Evolutionary conservation across 2,329 filamentous ascomycete species (phyloP), one percentile per base, ranked within the genome.

Genomic region (Fusarium subtropicale): DNA sequence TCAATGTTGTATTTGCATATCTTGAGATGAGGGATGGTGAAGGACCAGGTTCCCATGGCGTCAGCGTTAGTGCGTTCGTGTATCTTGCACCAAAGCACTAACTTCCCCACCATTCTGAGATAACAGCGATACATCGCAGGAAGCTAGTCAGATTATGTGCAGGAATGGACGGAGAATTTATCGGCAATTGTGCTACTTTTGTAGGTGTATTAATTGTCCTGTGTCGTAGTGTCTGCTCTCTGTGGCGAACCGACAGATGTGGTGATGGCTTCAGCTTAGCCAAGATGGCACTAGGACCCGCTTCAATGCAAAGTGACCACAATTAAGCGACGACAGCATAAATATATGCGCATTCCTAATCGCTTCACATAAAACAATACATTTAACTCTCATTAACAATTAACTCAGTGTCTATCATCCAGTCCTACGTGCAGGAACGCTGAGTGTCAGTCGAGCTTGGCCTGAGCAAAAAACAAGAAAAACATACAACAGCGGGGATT

Each of bases 41-140:
- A 66, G 66, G 68, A 8, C 33, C 28, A 18, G 24, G 28, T 44
- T 20, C 6, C 16, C 15, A 74, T 74, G 44, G 72, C 72, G 72
- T 69, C 71, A 73, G 59, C 31, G 63, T 69, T 74, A 74, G 61
- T 44, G 47, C 15, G 24, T 22, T 1, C 2, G 28, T 11, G 22
- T 1, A 1, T 2, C 1, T 2, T 0, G 1, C 33, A 38, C 45
- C 5, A 71, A 48, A 69, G 2, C 36, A 66, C 66, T 73, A 73
- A 69, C 71, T 30, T 28, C 20, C n/a, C 36, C 44, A 33, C 41
- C 33, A 50, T 36, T 18, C 2, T 1, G 2, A 8, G 18, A 56
- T 39, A 28, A 48, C 24, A 20, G 22, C 30, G 15, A 56, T 20
- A 8, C 24, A 46, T 16, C 47, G 30, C 34, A 56, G 57, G 57